A percentile compares a stretch with the other conserved stretches of the same genome.
phyloP scores from a whole-genome alignment of 208 protist genomes.

The Eutreptiella sp. region DNA sequence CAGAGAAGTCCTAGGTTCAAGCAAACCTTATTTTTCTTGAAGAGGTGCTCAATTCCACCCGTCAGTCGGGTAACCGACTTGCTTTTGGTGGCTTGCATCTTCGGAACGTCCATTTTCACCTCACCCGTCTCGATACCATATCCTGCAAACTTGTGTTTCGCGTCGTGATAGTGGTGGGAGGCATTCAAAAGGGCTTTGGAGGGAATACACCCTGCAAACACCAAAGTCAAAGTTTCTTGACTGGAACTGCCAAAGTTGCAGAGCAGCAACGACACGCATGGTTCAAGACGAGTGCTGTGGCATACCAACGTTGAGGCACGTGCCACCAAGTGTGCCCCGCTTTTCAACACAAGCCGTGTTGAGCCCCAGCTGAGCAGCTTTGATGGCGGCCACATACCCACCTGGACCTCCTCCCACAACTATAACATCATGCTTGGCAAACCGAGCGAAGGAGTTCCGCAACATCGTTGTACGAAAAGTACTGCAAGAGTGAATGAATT shows the following conservation, averaged over 20 bases:
- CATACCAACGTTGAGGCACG: constrained; percentile 97
- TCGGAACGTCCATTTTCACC: constrained; percentile 82
- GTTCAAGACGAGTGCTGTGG: not conserved
- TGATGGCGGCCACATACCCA: constrained; percentile 99
- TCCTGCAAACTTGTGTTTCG: constrained; percentile 82
- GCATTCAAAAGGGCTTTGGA: constrained; percentile 98
- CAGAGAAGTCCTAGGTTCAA: too few relatives aligned
- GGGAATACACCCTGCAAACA: constrained; percentile 89
- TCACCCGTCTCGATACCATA: constrained; percentile 77
- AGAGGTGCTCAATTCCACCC: constrained; percentile 95
- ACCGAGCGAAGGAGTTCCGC: too few relatives aligned
- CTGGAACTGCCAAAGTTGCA: not conserved
- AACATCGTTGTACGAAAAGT: too few relatives aligned
- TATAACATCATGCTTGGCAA: constrained; percentile 83
- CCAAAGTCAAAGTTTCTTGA: not conserved
- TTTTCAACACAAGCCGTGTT: constrained; percentile 98
- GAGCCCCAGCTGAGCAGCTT: constrained; percentile 97
- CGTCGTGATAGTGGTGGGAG: constrained; percentile 94
- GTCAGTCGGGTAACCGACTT: constrained; percentile 88
- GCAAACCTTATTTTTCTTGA: constrained; percentile 99
- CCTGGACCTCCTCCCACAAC: constrained; percentile 98
- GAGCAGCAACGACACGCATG: not conserved
- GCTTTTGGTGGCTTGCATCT: constrained; percentile 94
- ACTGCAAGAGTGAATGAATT: too few relatives aligned
- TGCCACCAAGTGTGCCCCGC: constrained; percentile 92